These are phyloP conservation scores for Lasiosphaeria hispida DNA, from an alignment of 495 filamentous ascomycete genomes.

Conservation along the genomic window DNA sequence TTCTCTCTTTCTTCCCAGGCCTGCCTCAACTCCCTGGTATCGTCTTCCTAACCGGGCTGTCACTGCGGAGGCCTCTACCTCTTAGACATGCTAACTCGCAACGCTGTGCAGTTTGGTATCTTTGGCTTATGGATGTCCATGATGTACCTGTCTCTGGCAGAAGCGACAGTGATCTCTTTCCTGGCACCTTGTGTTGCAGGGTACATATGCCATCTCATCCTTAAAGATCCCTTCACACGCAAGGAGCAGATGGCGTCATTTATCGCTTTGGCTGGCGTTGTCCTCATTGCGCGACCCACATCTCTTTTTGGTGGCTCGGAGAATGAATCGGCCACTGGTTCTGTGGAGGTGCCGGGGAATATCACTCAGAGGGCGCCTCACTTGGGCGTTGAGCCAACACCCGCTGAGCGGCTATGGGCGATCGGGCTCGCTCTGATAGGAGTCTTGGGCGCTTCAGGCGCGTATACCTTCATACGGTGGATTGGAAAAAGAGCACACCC, in stretches of 20 bases:
- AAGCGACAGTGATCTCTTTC: constrained; percentile 92
- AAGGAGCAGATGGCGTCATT: constrained; percentile 74
- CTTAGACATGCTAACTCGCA: not conserved
- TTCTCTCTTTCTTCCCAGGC: constrained; percentile 17
- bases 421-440: constrained; percentile 74
- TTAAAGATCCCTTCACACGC: constrained; percentile 74
- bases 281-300: constrained; percentile 77
- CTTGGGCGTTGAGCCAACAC: constrained; percentile 45
- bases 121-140: constrained; percentile 63
- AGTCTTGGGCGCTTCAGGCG: constrained; percentile 73
- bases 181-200: constrained; percentile 79
- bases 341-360: not conserved
- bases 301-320: constrained; percentile 48
- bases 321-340: constrained; percentile 1
- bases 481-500: constrained; percentile 84
- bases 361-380: constrained; percentile 9
- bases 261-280: constrained; percentile 74
- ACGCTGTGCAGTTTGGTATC: constrained; percentile 59
- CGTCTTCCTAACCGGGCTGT: too few relatives aligned
- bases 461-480: constrained; percentile 77
- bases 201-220: constrained; percentile 74
- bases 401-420: constrained; percentile 67
- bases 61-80: not conserved
- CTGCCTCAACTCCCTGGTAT: too few relatives aligned
- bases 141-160: constrained; percentile 81